Conservation (phyloP, 208 protist genomes). For the Wallacemonas sp. region DNA sequence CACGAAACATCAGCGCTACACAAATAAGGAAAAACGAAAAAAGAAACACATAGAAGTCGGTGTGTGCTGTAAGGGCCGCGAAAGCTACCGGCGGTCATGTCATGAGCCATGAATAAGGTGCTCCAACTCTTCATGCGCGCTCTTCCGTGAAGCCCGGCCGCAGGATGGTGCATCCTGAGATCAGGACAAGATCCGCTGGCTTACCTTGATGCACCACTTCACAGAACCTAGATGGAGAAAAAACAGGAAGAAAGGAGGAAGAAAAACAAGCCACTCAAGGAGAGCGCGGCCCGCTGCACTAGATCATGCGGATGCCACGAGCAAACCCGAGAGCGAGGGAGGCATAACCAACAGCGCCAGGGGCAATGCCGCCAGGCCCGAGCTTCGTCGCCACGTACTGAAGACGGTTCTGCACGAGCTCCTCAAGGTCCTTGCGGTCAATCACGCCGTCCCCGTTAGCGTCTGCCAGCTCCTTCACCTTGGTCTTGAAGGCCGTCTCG, state of each 20-base stretch:
- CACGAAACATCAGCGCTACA: background rate
- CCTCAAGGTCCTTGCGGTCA: conserved; percentile 46
- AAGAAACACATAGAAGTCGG: conserved; percentile 16
- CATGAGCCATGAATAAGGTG: too few relatives aligned
- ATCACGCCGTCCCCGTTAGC: conserved; percentile 57
- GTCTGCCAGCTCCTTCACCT: conserved; percentile 47
- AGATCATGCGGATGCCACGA: conserved; percentile 49
- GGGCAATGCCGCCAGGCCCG: conserved; percentile 51
- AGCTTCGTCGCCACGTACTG: conserved; percentile 57
- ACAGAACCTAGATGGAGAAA: background rate
- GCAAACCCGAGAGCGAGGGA: conserved; percentile 48
- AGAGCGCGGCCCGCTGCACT: background rate
- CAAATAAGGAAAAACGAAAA: background rate
- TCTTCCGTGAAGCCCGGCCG: too few relatives aligned
- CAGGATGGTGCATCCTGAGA: too few relatives aligned
- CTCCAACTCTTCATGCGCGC: too few relatives aligned
- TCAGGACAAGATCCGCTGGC: too few relatives aligned
- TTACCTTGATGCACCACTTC: too few relatives aligned
- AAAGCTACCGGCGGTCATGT: too few relatives aligned
- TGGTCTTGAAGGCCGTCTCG: conserved; percentile 40
- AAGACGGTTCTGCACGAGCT: conserved; percentile 54
- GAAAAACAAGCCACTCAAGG: background rate
- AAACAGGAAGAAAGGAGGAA: background rate
- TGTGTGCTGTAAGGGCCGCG: too few relatives aligned
- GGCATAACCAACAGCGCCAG: conserved; percentile 45